These are phyloP conservation scores for Cornus kousa DNA, from an alignment of 148 eudicot genomes.

Conservation along the genomic window DNA sequence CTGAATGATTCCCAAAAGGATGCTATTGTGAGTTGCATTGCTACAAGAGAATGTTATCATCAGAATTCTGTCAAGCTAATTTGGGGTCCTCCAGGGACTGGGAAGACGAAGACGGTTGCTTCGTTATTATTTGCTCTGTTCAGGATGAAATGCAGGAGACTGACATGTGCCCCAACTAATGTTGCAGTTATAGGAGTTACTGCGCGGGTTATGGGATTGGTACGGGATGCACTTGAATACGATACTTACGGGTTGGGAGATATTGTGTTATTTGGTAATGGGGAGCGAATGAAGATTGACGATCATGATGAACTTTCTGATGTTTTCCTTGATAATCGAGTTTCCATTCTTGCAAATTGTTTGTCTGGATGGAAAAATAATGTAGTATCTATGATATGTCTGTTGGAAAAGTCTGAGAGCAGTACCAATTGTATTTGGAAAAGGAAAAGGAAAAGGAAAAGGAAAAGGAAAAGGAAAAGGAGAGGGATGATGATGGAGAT, in stretches of 20 bases:
- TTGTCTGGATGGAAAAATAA: slow-evolving; percentile 50
- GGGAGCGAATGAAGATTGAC: slow-evolving; percentile 51
- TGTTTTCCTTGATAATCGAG: slow-evolving; percentile 50
- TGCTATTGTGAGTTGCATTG: slow-evolving; percentile 40
- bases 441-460: not conserved
- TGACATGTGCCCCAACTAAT: slow-evolving; percentile 65
- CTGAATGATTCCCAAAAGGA: slow-evolving; percentile 41
- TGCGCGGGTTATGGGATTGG: slow-evolving; percentile 24
- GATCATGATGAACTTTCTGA: slow-evolving; percentile 40
- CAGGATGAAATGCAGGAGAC: slow-evolving; percentile 29
- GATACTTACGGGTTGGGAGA: slow-evolving; percentile 57
- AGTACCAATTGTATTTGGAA: slow-evolving; percentile 35
- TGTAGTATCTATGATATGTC: slow-evolving; percentile 31
- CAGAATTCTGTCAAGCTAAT: slow-evolving; percentile 43
- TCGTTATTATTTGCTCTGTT: slow-evolving; percentile 29
- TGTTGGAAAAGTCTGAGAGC: slow-evolving; percentile 43
- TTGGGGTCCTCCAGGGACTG: slow-evolving; percentile 77
- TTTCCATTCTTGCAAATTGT: slow-evolving; percentile 29
- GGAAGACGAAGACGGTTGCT: slow-evolving; percentile 61
- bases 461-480: not conserved
- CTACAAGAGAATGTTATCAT: slow-evolving; percentile 35
- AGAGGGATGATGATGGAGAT: not conserved
- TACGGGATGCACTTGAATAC: slow-evolving; percentile 8
- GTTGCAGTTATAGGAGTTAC: slow-evolving; percentile 44
- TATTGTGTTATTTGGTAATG: slow-evolving; percentile 63